Conservation (phyloP, 208 protist genomes). For the Wallacemonas sp. region DNA sequence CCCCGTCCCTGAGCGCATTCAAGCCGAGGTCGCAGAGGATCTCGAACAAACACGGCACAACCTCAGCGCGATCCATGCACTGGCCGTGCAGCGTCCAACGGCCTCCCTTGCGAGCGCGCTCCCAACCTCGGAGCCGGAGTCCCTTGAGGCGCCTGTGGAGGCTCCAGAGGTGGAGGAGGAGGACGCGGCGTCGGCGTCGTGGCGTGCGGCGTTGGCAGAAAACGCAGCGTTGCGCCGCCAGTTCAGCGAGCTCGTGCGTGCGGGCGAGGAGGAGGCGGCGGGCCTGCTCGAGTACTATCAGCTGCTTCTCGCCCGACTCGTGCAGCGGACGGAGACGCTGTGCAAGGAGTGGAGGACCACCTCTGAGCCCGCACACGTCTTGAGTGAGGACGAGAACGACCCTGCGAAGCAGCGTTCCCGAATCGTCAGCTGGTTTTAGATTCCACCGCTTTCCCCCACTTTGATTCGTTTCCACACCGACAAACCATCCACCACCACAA, state of each 20-base stretch:
- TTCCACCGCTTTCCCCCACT: neutral
- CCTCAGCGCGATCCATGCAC: neutral
- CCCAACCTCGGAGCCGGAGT: no score
- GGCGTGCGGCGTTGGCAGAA: constrained; percentile 20
- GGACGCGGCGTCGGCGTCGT: constrained; percentile 10
- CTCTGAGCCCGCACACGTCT: neutral
- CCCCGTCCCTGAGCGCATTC: neutral
- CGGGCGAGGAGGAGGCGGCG: constrained; percentile 35
- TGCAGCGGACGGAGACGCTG: constrained; percentile 7
- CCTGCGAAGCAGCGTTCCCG: neutral
- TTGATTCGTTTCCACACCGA: no score
- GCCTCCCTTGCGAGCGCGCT: no score
- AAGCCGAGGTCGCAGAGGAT: constrained; percentile 8
- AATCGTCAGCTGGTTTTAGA: constrained; percentile 12
- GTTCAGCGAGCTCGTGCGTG: constrained; percentile 23
- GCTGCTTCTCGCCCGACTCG: constrained; percentile 26
- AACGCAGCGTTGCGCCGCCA: constrained; percentile 13
- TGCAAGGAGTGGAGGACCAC: constrained; percentile 1
- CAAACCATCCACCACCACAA: neutral
- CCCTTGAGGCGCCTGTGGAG: no score
- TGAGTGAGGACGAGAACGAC: neutral
- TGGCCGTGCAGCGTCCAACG: neutral
- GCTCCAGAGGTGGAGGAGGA: constrained; percentile 3
- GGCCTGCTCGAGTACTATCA: constrained; percentile 35
- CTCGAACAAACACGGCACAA: neutral